Conservation (phyloP, 1,284 basidiomycete genomes). For the Boletus holoroseus region DNA sequence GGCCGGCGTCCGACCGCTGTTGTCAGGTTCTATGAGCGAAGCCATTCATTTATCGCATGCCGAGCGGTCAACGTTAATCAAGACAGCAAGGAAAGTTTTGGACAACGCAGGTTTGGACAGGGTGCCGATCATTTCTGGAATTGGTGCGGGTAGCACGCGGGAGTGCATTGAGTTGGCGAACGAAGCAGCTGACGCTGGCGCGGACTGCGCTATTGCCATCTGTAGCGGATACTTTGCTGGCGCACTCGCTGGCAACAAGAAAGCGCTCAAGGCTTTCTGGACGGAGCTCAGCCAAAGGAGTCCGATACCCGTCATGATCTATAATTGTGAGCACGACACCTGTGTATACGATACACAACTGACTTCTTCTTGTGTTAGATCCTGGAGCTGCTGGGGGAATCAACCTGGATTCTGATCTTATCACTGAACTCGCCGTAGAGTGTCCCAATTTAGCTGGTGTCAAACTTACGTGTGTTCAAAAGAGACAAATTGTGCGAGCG, state of each 20-base stretch:
- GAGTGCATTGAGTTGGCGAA: slow-evolving; percentile 71
- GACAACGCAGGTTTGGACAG: slow-evolving; percentile 57
- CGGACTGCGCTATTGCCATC: slow-evolving; percentile 83
- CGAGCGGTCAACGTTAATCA: slow-evolving; percentile 69
- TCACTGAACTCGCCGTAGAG: slow-evolving; percentile 70
- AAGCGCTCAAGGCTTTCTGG: slow-evolving; percentile 77
- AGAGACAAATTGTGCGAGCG: neutral
- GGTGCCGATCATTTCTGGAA: slow-evolving; percentile 76
- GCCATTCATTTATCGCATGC: slow-evolving; percentile 72
- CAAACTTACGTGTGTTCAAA: slow-evolving; percentile 72
- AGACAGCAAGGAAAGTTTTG: slow-evolving; percentile 64
- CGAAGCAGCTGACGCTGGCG: slow-evolving; percentile 75
- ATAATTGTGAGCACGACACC: slow-evolving; percentile 67
- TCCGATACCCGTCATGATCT: slow-evolving; percentile 83
- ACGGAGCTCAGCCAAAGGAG: slow-evolving; percentile 70
- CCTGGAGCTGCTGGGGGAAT: slow-evolving; percentile 80
- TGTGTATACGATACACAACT: neutral
- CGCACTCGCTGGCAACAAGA: slow-evolving; percentile 52
- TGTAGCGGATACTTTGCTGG: slow-evolving; percentile 83
- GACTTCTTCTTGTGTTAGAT: slow-evolving; percentile 39
- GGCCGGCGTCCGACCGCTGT: slow-evolving; percentile 71
- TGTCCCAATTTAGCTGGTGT: slow-evolving; percentile 75
- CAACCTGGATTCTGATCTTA: slow-evolving; percentile 81
- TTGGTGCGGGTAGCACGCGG: slow-evolving; percentile 75
- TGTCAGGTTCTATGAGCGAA: slow-evolving; percentile 82